Conservation (phyloP, 805 yeast species). For the Debaryomyces tyrocola region DNA sequence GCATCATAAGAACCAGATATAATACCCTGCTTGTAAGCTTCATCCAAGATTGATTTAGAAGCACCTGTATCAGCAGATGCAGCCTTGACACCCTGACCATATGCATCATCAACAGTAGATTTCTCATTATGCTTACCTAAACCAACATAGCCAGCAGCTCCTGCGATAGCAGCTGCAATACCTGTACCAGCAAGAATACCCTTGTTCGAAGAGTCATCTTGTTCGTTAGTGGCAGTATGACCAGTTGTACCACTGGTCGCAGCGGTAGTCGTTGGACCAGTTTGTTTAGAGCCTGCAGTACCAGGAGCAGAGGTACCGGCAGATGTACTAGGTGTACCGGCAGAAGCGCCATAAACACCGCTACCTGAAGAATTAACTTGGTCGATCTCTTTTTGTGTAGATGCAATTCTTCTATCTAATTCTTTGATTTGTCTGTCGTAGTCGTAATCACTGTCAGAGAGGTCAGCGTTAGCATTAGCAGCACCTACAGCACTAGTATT, state of each 20-base stretch:
- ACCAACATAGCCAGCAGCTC: slow-evolving; percentile 8
- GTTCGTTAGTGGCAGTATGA: slow-evolving; percentile 1
- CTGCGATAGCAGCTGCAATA: slow-evolving; percentile 5
- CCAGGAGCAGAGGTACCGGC: background rate
- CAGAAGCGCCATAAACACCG: background rate
- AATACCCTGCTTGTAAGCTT: slow-evolving; percentile 2
- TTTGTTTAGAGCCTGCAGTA: background rate
- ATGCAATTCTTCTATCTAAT: slow-evolving; percentile 23
- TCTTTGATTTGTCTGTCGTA: slow-evolving; percentile 22
- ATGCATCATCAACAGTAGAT: background rate
- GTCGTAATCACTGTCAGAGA: slow-evolving; percentile 8
- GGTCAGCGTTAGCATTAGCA: background rate
- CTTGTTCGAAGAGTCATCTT: slow-evolving; percentile 1
- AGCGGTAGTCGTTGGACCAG: background rate
- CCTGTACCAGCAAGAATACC: background rate
- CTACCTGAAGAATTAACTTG: background rate
- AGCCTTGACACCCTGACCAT: background rate
- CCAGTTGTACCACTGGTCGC: background rate
- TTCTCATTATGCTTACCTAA: background rate
- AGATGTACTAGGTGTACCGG: background rate
- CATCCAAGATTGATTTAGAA: background rate
- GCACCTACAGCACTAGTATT: background rate
- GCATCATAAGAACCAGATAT: slow-evolving; percentile 4
- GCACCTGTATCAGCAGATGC: background rate
- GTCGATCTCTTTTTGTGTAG: slow-evolving; percentile 23